phyloP scores from a whole-genome alignment of 768 basidiomycete species.

The Epithele typhae region DNA sequence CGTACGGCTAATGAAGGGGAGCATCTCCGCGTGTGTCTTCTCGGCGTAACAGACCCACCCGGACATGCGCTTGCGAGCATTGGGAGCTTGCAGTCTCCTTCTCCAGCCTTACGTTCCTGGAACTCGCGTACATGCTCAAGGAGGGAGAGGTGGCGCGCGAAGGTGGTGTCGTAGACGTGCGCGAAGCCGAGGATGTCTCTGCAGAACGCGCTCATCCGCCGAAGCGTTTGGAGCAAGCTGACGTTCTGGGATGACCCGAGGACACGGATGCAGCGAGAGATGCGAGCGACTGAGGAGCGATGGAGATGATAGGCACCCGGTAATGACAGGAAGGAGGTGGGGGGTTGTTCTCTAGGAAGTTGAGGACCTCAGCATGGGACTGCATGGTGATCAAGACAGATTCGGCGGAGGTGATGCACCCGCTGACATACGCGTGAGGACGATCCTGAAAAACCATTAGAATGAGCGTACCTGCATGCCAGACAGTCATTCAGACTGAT shows the following conservation, averaged over 20 bases:
- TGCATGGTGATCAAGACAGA: conserved; percentile 95
- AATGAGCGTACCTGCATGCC: conserved; percentile 80
- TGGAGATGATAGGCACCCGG: conserved; percentile 72
- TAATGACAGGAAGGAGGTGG: conserved; percentile 32
- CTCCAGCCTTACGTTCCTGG: conserved; percentile 54
- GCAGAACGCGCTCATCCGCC: conserved; percentile 70
- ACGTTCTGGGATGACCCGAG: conserved; percentile 38
- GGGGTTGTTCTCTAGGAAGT: conserved; percentile 63
- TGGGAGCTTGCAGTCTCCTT: conserved; percentile 48
- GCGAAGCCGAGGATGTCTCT: conserved; percentile 63
- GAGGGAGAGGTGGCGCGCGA: conserved; percentile 83
- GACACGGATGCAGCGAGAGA: conserved; percentile 67
- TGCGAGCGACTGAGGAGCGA: conserved; percentile 84
- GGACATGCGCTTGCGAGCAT: conserved; percentile 97
- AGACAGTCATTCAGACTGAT: conserved; percentile 97
- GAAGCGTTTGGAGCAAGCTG: conserved; percentile 57
- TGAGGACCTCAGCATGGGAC: conserved; percentile 89
- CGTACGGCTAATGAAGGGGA: conserved; percentile 83
- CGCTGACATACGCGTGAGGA: conserved; percentile 42
- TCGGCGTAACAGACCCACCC: conserved; percentile 99
- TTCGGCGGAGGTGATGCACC: conserved; percentile 98
- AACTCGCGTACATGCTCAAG: conserved; percentile 82
- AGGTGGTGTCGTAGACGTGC: conserved; percentile 93
- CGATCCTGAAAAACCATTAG: background rate
- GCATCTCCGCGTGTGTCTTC: conserved; percentile 91